Evolutionary conservation across 2,329 filamentous ascomycete species (phyloP), one percentile per base, ranked within the genome.

Genomic region (Fusarium tanahbumbuense): DNA sequence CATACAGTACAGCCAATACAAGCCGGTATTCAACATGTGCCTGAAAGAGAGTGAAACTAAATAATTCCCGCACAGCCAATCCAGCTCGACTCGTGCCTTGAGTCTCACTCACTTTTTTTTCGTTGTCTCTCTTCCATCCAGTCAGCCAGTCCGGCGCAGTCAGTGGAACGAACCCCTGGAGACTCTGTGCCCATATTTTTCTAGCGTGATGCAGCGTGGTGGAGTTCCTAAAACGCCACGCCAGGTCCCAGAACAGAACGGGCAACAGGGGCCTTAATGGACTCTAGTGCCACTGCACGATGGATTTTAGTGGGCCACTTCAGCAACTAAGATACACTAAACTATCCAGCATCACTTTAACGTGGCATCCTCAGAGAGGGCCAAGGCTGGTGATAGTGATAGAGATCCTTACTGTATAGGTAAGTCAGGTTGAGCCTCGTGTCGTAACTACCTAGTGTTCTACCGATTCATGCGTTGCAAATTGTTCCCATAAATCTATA

Each of bases 301-400:
- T 73, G 70, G 49, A 56, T 46, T 57, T 53, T 18, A 52, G 34
- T 53, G 49, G 49, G 23, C 13, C 49, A 53, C 32, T 32, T 50
- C 54, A 50, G 44, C 34, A 37, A 20, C 45, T 56, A 56, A 37
- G 42, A 40, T 37, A 12, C 54, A 40, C 45, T 48, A 49, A 49
- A 30, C 30, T 37, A 30, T 22, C 25, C 18, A 20, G 18, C 45
- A 48, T 48, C 59, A 64, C 42, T 62, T 44, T 61, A 73, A 75
- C 72, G 72, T 74, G 72, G 72, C 72, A 73, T 67, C 63, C 60
- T 60, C 62, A 72, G 67, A 57, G 54, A 48, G 54, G 20, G 25
- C 45, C 37, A 49, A 61, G 34, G 23, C 30, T 47, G 32, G 56
- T 52, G 37, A 50, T 49, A 40, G 41, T 48, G 42, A 56, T 11